Evolutionary conservation across 2,329 filamentous ascomycete species (phyloP), one percentile per base, ranked within the genome.

Genomic region (Aureobasidium melanogenum): DNA sequence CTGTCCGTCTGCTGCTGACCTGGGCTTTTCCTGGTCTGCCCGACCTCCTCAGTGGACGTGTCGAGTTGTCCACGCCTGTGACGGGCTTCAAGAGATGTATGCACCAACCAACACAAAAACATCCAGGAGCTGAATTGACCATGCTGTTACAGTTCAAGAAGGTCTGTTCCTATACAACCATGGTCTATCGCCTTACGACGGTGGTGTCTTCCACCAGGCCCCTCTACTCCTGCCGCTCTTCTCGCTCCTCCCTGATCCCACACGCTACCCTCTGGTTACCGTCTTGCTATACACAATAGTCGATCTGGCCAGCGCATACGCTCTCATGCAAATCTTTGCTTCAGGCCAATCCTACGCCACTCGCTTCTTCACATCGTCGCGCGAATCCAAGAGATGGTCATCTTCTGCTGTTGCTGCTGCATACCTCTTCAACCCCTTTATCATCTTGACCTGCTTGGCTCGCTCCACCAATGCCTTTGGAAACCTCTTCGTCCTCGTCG

Each of bases 1-100:
- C 86, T 64, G 79, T 97, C 67, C 87, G 94, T 67, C 80, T 97
- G 63, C 76, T 90, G 61, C 83, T 97, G 58, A 92, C 91, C 72
- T 80, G 86, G 63, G 80, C 86, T 62, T 96, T 97, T 72, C 92
- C 94, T 64, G 84, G 84, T 39, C 80, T 99, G 43, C 89, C 93
- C 57, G 86, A 91, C 72, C 81, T 96, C 64, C 81, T 99, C 64
- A 94, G 91, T 22, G 89, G 88, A 66, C 88, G 94, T 71, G 94
- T 97, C 69, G 94, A 99, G 80, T 88, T 99, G 70, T 97, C 94
- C 47, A 99, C 94, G 24, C 93, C 94, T 41, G 88, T 97, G 50
- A 97, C 91, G 68, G 96, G 93, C 82, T 99, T 97, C 83, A 97
- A 97, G 80, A 85, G 94, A 84, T 80, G 92, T 96, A 81, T 75